Base-by-base conservation (phyloP, 148 eudicot species). In the Vaccinium myrtillus region DNA sequence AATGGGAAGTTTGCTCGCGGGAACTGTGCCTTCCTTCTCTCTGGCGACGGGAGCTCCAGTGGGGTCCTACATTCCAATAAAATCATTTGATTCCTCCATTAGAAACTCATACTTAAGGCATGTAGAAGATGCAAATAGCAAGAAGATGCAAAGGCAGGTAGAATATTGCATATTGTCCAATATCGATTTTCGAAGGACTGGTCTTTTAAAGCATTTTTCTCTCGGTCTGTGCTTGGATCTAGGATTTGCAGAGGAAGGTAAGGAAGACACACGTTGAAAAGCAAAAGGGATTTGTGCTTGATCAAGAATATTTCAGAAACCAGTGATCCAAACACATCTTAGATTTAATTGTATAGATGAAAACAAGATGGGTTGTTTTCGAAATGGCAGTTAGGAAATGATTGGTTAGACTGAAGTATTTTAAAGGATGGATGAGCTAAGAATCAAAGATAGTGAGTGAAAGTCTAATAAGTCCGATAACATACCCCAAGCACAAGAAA, bases 401-500 rank as follows among this genome's bases (percentile, higher is more conserved):
- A 43, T 43, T 43, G 46, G 46, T 43, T 43, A 43, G 0, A 43
- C 46, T 43, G 46, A 5, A 43, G 46, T 43, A 43, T 4, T 43
- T 43, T 43, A 43, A 43, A 43, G 5, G 46, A 77, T 50, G 59
- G 19, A 51, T 49, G 30, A 23, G 46, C 56, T 78, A 53, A 78
- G 80, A 54, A 77, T 32, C 3, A 30, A 73, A 75, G 9, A 30
- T 54, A 27, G 32, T 36, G 3, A 10, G 0, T 32, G 51, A 43
- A 59, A 69, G 18, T 21, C 39, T 39, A 4, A 56, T 27, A 50
- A 0, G 78, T 30, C 51, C 0, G 49, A 65, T 27, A 25, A 71
- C 91, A 79, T 90, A 95, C 98, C 94, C 90, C 96, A 55, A 90
- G 86, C 75, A 87, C 91, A 77, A 95, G 92, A 78, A 95, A 95